Percentiles rank a stretch among this genome's conserved stretches.
phyloP scores from a whole-genome alignment of 2,329 filamentous ascomycete species.

The Biscogniauxia marginata region DNA sequence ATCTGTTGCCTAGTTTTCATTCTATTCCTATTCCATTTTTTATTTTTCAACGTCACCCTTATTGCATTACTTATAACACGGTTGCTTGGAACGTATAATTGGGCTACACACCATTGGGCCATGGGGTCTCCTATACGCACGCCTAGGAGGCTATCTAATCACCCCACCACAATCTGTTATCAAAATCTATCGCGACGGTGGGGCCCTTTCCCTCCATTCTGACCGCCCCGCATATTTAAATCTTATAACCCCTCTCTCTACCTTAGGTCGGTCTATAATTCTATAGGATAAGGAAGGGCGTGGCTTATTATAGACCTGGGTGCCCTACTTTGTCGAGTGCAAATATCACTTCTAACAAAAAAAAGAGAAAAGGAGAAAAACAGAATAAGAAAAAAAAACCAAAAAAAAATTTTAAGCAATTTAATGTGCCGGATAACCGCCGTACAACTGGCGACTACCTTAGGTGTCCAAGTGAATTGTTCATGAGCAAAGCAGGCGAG shows the following conservation, averaged over 20 bases:
- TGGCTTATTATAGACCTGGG: too few species aligned
- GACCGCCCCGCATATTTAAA: slow-evolving; percentile 19
- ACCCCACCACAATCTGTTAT: slow-evolving; percentile 19
- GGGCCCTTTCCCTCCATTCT: slow-evolving; percentile 8
- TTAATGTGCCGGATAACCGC: background rate
- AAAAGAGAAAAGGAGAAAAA: background rate
- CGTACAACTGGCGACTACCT: too few species aligned
- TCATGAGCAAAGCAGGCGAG: background rate
- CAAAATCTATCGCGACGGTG: slow-evolving; percentile 14
- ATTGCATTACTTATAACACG: too few species aligned
- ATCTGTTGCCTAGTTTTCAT: too few species aligned
- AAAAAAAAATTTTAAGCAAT: background rate
- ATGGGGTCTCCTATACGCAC: slow-evolving; percentile 16
- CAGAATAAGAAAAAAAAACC: background rate
- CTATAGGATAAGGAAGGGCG: too few species aligned
- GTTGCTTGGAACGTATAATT: too few species aligned
- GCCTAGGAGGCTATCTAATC: slow-evolving; percentile 13
- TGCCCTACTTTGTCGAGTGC: too few species aligned
- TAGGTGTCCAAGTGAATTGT: background rate
- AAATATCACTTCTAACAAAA: background rate
- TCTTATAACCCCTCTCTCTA: too few species aligned
- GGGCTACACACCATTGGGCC: too few species aligned
- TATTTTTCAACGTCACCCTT: too few species aligned
- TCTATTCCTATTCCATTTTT: too few species aligned
- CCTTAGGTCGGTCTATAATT: too few species aligned